phyloP scores from a whole-genome alignment of 306 rosid genomes.

The Trifolium fragiferum region DNA sequence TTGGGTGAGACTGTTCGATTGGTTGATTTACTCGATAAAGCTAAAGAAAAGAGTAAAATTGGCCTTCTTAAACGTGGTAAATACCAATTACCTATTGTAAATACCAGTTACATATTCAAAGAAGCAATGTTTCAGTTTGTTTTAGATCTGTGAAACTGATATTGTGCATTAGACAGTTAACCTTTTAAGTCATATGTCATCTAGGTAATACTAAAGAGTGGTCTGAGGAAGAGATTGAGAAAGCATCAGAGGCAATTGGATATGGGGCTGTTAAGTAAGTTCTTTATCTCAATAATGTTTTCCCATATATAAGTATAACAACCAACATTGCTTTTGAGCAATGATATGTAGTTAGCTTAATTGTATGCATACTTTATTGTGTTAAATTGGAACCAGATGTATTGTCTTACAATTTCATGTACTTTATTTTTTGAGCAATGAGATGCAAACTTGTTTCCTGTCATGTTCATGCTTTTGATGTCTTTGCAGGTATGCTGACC shows the following conservation, averaged over 20 bases:
- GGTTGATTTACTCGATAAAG: slow-evolving; percentile 83
- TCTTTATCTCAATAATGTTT: slow-evolving; percentile 37
- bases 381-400: neutral
- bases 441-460: neutral
- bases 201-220: slow-evolving; percentile 40
- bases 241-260: slow-evolving; percentile 78
- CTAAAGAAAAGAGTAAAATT: slow-evolving; percentile 79
- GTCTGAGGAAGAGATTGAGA: slow-evolving; percentile 74
- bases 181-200: neutral
- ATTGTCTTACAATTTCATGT: neutral
- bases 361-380: neutral
- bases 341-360: neutral
- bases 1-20: slow-evolving; percentile 58
- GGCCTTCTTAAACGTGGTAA: slow-evolving; percentile 82
- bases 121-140: neutral
- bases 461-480: slow-evolving; percentile 10
- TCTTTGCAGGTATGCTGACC: slow-evolving; percentile 87
- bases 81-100: slow-evolving; percentile 22
- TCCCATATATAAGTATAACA: neutral
- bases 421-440: neutral
- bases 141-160: neutral
- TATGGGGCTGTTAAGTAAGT: slow-evolving; percentile 44
- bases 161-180: slow-evolving; percentile 4
- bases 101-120: neutral
- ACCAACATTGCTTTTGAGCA: slow-evolving; percentile 1